Conservation (phyloP, 2,329 filamentous ascomycete species). For the Biscogniauxia sp. region DNA sequence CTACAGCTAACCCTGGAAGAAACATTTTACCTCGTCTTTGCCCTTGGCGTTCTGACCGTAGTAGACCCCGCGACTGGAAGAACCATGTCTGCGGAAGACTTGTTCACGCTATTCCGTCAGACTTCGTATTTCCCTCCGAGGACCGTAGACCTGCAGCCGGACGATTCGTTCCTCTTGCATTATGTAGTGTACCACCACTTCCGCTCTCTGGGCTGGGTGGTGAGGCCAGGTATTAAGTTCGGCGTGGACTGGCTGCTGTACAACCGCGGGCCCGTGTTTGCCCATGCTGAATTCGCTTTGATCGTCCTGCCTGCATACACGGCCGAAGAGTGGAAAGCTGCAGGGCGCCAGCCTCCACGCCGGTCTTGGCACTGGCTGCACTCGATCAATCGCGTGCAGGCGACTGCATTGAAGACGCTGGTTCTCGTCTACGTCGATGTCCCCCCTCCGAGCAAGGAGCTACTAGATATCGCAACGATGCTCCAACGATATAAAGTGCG, state of each 20-base stretch:
- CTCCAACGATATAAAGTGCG: conserved; percentile 72
- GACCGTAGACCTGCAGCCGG: conserved; percentile 54
- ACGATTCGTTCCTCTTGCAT: conserved; percentile 81
- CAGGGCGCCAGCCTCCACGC: conserved; percentile 47
- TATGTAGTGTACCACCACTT: conserved; percentile 96
- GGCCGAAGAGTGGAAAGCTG: conserved; percentile 66
- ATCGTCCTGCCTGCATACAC: conserved; percentile 81
- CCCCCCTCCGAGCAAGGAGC: conserved; percentile 60
- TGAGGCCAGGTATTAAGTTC: conserved; percentile 90
- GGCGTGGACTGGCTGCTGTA: conserved; percentile 95
- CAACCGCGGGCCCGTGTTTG: conserved; percentile 86
- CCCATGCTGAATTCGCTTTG: conserved; percentile 90
- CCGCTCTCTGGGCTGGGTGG: conserved; percentile 91
- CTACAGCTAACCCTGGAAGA: conserved; percentile 91
- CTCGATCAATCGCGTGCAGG: conserved; percentile 83
- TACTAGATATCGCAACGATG: conserved; percentile 58
- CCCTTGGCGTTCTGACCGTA: conserved; percentile 70
- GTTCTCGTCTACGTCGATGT: conserved; percentile 90
- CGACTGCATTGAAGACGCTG: conserved; percentile 85
- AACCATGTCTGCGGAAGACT: conserved; percentile 50
- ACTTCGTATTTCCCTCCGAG: conserved; percentile 68
- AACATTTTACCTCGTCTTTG: conserved; percentile 85
- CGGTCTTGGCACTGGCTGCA: conserved; percentile 81
- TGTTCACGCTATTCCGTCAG: conserved; percentile 66
- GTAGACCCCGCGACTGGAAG: conserved; percentile 45